phyloP scores from a whole-genome alignment of 164 flowering plant species.

The Berberis thunbergii region DNA sequence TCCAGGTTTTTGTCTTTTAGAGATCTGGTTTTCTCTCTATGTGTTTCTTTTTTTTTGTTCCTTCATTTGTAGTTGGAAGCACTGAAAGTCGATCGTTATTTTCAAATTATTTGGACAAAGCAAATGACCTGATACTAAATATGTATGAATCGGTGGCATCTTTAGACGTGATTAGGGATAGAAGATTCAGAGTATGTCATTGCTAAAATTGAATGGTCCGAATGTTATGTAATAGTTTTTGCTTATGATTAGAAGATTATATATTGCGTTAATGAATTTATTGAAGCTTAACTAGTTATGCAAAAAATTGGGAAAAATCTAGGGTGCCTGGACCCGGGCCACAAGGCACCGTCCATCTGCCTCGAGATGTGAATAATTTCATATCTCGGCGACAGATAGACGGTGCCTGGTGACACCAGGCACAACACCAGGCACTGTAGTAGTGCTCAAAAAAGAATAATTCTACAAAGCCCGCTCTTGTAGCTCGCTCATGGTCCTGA shows the following conservation, averaged over 20 bases:
- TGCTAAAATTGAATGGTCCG: constrained; percentile 1
- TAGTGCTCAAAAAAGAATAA: no score
- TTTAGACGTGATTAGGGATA: constrained; percentile 54
- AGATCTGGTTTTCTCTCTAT: background rate
- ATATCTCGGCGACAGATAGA: no score
- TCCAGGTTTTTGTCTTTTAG: constrained; percentile 49
- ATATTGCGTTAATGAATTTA: background rate
- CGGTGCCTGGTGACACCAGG: no score
- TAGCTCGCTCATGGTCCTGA: no score
- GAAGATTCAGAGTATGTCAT: constrained; percentile 74
- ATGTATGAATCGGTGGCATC: constrained; percentile 48
- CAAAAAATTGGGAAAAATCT: no score
- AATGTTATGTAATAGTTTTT: background rate
- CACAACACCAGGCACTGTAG: no score
- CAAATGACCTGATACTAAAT: constrained; percentile 79
- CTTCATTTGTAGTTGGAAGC: no score
- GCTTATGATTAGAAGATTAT: background rate
- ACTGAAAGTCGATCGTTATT: background rate
- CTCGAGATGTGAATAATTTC: no score
- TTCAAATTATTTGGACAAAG: constrained; percentile 37
- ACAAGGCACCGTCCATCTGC: no score
- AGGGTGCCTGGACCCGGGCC: no score
- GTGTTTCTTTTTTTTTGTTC: background rate
- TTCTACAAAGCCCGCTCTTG: no score
- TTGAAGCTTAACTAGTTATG: background rate